Percentiles rank a stretch among this genome's conserved stretches.
phyloP scores from a whole-genome alignment of 257 asterid genomes.

The Fraxinus quadrangulata region DNA sequence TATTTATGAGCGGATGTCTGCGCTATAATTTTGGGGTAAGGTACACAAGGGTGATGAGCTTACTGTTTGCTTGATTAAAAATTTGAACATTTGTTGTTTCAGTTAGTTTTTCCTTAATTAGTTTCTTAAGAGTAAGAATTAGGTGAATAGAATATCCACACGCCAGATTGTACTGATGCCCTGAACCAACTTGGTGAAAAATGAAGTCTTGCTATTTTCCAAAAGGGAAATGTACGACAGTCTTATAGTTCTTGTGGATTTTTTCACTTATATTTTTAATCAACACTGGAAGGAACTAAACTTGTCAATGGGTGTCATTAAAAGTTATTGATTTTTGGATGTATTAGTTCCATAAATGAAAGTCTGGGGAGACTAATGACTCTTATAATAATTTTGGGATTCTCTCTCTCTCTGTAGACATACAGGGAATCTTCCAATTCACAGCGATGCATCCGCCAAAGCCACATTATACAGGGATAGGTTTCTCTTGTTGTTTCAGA shows the following conservation, averaged over 20 bases:
- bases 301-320: not conserved
- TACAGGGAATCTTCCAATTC: slow-evolving; percentile 67
- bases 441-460: slow-evolving; percentile 93
- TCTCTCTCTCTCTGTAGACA: slow-evolving; percentile 42
- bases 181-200: not conserved
- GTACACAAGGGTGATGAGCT: not conserved
- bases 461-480: slow-evolving; percentile 78
- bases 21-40: not conserved
- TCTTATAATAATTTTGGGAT: slow-evolving; percentile 1
- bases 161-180: no score
- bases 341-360: not conserved
- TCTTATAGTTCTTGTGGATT: not conserved
- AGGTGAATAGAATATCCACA: no score
- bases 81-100: not conserved
- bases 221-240: not conserved
- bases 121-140: not conserved
- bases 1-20: slow-evolving; percentile 2
- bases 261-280: not conserved
- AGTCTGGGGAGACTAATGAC: not conserved
- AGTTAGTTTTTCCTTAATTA: not conserved
- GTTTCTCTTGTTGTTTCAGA: slow-evolving; percentile 74
- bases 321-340: not conserved
- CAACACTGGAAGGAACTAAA: not conserved
- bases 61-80: not conserved
- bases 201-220: not conserved